Percentiles rank a stretch among this genome's conserved stretches.
Conservation (phyloP, 441 rosid species). For the Pelargonium cotyledonis region DNA sequence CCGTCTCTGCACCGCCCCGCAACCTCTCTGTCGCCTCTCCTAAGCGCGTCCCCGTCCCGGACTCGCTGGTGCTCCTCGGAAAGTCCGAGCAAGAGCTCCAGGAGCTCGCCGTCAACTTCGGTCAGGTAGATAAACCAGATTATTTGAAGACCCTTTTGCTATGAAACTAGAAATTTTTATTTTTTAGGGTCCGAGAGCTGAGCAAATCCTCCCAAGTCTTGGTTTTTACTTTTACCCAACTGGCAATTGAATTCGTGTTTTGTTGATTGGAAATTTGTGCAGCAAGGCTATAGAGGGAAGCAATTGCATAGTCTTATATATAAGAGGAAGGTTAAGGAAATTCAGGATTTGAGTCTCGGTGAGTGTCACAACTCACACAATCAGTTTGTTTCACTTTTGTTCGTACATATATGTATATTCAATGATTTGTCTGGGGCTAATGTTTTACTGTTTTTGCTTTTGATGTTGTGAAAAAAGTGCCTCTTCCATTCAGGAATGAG, state of each 20-base stretch:
- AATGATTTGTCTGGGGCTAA: neutral
- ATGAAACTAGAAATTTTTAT: neutral
- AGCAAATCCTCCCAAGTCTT: neutral
- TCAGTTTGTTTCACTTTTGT: neutral
- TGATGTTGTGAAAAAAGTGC: constrained; percentile 42
- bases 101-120: constrained; percentile 61
- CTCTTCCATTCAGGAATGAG: constrained; percentile 65
- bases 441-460: constrained; percentile 1
- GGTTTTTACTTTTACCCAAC: neutral
- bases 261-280: neutral
- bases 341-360: constrained; percentile 75
- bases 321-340: constrained; percentile 66
- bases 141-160: neutral
- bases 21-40: constrained; percentile 15
- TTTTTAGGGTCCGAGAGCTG: neutral
- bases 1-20: constrained; percentile 21
- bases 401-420: neutral
- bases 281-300: constrained; percentile 89
- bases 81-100: constrained; percentile 85
- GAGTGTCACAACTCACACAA: constrained; percentile 24
- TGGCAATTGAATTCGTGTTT: neutral
- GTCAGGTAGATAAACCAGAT: constrained; percentile 44
- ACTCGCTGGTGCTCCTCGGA: constrained; percentile 67
- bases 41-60: constrained; percentile 36
- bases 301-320: constrained; percentile 79